Conservation (phyloP, 2,329 filamentous ascomycete genomes). For the Aspergillus viridinutans region DNA sequence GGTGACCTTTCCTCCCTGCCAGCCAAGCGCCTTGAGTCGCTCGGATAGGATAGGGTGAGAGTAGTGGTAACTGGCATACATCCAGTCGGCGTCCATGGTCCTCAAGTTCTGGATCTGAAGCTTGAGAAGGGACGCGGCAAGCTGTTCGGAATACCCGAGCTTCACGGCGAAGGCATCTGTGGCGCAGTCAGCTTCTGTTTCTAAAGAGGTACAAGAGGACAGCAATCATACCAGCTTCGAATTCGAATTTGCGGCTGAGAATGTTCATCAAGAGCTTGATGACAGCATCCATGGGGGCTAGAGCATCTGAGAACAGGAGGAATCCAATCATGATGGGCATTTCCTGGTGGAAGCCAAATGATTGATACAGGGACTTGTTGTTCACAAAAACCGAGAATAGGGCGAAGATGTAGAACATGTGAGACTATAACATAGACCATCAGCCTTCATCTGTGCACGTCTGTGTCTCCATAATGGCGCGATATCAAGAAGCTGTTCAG, state of each 20-base stretch:
- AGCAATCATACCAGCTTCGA: slow-evolving; percentile 67
- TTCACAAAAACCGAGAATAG: slow-evolving; percentile 97
- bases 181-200: slow-evolving; percentile 18
- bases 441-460: not conserved
- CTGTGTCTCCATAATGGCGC: not conserved
- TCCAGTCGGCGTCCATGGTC: slow-evolving; percentile 97
- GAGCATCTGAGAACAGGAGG: slow-evolving; percentile 93
- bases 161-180: slow-evolving; percentile 75
- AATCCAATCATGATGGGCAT: slow-evolving; percentile 95
- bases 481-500: not conserved
- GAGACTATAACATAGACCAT: slow-evolving; percentile 53
- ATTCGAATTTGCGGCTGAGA: slow-evolving; percentile 90
- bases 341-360: slow-evolving; percentile 81
- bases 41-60: slow-evolving; percentile 95
- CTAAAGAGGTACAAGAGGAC: not conserved
- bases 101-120: slow-evolving; percentile 97
- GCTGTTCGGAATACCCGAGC: slow-evolving; percentile 77
- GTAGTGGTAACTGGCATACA: slow-evolving; percentile 98
- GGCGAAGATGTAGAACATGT: slow-evolving; percentile 94
- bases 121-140: slow-evolving; percentile 87
- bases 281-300: slow-evolving; percentile 89
- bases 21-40: slow-evolving; percentile 83
- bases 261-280: slow-evolving; percentile 96
- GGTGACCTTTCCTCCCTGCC: slow-evolving; percentile 59
- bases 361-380: slow-evolving; percentile 83